Percentiles rank a stretch among this genome's conserved stretches.
Conservation (phyloP, 192 early-diverging fungal species). For the Phycomyces blakesleeanus region DNA sequence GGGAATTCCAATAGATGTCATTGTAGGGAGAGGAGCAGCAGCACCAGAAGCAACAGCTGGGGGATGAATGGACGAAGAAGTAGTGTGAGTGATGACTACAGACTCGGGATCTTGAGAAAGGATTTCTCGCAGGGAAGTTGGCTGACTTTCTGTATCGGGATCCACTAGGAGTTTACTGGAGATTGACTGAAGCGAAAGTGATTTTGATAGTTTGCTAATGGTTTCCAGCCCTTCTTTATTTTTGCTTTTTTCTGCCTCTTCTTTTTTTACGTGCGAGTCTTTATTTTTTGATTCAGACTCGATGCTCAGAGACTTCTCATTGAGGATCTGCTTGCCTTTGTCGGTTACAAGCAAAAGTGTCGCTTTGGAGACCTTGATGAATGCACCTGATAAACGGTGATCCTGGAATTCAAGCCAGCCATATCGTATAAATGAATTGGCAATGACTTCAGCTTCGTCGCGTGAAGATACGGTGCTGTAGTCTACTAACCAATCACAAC, state of each 20-base stretch:
- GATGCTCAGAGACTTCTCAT: not conserved
- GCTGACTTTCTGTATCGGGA: not conserved
- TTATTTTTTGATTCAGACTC: not conserved
- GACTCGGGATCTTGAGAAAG: not conserved
- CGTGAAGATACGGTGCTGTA: constrained; percentile 44
- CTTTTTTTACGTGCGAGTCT: not conserved
- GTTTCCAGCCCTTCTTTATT: not conserved
- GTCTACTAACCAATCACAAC: constrained; percentile 50
- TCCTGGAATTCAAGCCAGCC: constrained; percentile 40
- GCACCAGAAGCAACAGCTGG: not conserved
- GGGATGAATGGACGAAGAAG: not conserved
- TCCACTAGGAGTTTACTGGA: no score
- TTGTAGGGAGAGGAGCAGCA: not conserved
- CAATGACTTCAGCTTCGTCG: constrained; percentile 44
- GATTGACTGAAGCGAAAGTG: no score
- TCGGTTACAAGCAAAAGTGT: constrained; percentile 15
- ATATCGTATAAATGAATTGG: constrained; percentile 40
- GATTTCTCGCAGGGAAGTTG: not conserved
- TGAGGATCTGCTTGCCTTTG: constrained; percentile 8
- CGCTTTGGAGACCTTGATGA: constrained; percentile 7
- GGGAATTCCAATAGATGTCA: not conserved
- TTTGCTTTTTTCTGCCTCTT: no score
- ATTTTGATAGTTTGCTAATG: not conserved
- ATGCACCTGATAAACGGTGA: not conserved
- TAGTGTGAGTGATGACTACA: no score